These are phyloP conservation scores for Pichia scutulata DNA, from an alignment of 805 yeast species.

Conservation along the genomic window DNA sequence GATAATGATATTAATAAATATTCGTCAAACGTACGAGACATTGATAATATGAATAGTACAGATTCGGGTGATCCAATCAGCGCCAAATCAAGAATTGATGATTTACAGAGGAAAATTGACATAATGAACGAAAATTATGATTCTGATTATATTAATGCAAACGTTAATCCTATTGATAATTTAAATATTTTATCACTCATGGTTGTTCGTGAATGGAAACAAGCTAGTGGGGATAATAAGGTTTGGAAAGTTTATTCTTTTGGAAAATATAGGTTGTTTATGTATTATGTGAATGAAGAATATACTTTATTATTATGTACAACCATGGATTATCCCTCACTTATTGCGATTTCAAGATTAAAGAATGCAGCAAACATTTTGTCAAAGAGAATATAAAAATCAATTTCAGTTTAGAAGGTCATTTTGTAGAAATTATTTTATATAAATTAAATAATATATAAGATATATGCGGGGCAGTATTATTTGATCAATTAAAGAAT, in stretches of 20 bases:
- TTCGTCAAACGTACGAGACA: not conserved
- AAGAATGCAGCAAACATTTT: slow-evolving; percentile 10
- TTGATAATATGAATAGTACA: not conserved
- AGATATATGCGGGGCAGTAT: not conserved
- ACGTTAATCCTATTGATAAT: slow-evolving; percentile 25
- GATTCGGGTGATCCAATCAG: not conserved
- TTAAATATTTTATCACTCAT: slow-evolving; percentile 25
- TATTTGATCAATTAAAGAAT: not conserved
- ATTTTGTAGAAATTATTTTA: not conserved
- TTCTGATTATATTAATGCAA: slow-evolving; percentile 23
- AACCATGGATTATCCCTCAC: slow-evolving; percentile 23
- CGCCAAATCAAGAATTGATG: slow-evolving; percentile 3
- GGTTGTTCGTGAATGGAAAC: slow-evolving; percentile 24
- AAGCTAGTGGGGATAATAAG: slow-evolving; percentile 1
- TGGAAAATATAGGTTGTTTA: slow-evolving; percentile 18
- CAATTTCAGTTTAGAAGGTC: not conserved
- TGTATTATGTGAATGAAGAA: slow-evolving; percentile 17
- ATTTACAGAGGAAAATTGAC: slow-evolving; percentile 10
- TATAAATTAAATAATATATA: not conserved
- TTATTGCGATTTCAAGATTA: slow-evolving; percentile 23
- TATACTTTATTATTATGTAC: slow-evolving; percentile 25
- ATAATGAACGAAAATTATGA: slow-evolving; percentile 14
- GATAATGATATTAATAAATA: not conserved
- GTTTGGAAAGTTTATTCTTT: slow-evolving; percentile 24
- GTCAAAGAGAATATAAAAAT: not conserved